These are phyloP conservation scores for Excoecaria agallocha DNA, from an alignment of 345 rosid species.

Conservation along the genomic window DNA sequence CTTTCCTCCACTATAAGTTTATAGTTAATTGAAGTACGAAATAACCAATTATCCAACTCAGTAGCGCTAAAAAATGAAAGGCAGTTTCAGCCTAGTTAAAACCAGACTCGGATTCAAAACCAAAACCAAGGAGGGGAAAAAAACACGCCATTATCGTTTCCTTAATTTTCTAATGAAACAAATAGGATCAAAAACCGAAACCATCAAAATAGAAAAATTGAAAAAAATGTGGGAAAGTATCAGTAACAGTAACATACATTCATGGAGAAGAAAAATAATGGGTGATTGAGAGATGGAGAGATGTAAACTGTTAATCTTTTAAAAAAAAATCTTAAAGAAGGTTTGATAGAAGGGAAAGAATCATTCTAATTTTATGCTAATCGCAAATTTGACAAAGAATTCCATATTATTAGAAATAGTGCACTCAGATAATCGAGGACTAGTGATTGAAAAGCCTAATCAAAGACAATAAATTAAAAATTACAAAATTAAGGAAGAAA, in stretches of 20 bases:
- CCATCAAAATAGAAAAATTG: background rate
- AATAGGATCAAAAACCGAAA: background rate
- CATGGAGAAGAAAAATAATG: constrained; percentile 2
- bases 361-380: too few species aligned
- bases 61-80: background rate
- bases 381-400: too few species aligned
- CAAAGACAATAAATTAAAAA: too few species aligned
- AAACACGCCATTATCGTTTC: background rate
- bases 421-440: too few species aligned
- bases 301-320: background rate
- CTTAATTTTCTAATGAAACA: constrained; percentile 5
- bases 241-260: constrained; percentile 8
- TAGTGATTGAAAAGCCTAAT: too few species aligned
- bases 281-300: background rate
- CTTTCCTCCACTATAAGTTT: background rate
- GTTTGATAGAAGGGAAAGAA: constrained; percentile 7
- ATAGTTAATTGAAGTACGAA: background rate
- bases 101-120: background rate
- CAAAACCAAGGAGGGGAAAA: background rate
- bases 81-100: background rate
- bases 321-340: constrained; percentile 8
- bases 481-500: too few species aligned
- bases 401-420: too few species aligned
- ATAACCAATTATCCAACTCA: background rate
- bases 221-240: constrained; percentile 4